Percentiles rank a stretch among this genome's conserved stretches.
Conservation (phyloP, 306 rosid genomes). For the Prunus kanzakura region DNA sequence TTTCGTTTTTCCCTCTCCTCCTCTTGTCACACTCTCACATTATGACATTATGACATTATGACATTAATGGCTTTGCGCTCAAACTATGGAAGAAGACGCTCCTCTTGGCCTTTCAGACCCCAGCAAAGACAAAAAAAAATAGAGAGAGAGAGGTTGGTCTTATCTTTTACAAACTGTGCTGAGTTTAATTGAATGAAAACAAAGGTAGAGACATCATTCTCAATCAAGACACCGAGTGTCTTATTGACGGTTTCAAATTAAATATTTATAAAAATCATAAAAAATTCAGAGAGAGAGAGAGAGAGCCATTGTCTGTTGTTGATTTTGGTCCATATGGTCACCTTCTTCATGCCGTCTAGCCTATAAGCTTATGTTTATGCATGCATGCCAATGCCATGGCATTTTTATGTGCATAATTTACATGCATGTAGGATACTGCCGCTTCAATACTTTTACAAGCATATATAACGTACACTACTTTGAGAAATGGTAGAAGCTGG, state of each 20-base stretch:
- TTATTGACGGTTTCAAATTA: background rate
- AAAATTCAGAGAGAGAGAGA: background rate
- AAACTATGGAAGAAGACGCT: background rate
- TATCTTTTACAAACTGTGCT: background rate
- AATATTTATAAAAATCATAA: too few species aligned
- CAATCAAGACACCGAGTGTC: background rate
- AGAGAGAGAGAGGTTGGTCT: background rate
- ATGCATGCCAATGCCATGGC: background rate
- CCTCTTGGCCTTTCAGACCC: background rate
- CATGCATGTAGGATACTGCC: background rate
- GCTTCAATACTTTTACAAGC: background rate
- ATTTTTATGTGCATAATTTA: background rate
- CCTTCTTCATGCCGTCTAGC: background rate
- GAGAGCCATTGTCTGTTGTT: conserved; percentile 10
- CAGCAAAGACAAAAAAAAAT: background rate
- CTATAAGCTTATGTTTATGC: background rate
- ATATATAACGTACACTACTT: too few species aligned
- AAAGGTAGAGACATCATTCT: background rate
- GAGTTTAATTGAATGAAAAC: background rate
- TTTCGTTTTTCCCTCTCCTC: background rate
- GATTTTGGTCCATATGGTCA: conserved; percentile 6
- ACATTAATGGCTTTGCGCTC: conserved; percentile 8
- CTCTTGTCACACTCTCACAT: background rate
- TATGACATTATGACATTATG: background rate
- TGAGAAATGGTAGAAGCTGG: too few species aligned